Evolutionary conservation across 495 filamentous ascomycete species (phyloP), one percentile per base, ranked within the genome.

Genomic region (Neurospora pannonica): DNA sequence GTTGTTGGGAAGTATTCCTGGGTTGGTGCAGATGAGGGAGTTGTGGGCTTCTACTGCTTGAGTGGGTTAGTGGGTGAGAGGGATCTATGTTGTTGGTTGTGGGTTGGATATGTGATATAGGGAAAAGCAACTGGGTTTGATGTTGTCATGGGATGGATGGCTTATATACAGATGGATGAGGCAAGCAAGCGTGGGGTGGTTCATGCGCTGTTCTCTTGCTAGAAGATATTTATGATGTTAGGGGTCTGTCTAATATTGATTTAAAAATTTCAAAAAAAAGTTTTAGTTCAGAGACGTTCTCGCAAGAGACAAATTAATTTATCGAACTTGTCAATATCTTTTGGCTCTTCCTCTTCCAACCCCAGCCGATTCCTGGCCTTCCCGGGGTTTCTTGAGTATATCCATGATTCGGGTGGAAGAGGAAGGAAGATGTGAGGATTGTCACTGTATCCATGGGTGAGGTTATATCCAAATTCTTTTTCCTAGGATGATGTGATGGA

Each of bases 11-110:
- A 87, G 81, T 71, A 81, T 94, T 48, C 90, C 89, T 0, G 92
- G 92, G 0, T 78, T 90, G 24, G 84, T 92, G 72, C 90, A 90
- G 80, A 87, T 97, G 75, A 81, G 89, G 75, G 90, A 90, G 76
- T 78, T 87, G 75, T 94, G 92, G 92, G 87, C 79, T 76, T 78
- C 82, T 73, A 83, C 83, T 37, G 83, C 79, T 38, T 79, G 75
- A 75, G n/a, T n/a, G n/a, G n/a, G n/a, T n/a, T n/a, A n/a, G n/a
- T n/a, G n/a, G n/a, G n/a, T n/a, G n/a, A n/a, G n/a, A n/a, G n/a
- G n/a, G n/a, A n/a, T n/a, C n/a, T n/a, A n/a, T n/a, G n/a, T n/a
- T n/a, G n/a, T n/a, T n/a, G n/a, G n/a, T n/a, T n/a, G n/a, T n/a
- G n/a, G n/a, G n/a, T 67, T 67, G 54, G 28, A 67, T 67, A 67